Percentiles rank a stretch among this genome's conserved stretches.
These are phyloP conservation scores for Castanospermum australe DNA, from an alignment of 306 rosid genomes.

Conservation along the genomic window DNA sequence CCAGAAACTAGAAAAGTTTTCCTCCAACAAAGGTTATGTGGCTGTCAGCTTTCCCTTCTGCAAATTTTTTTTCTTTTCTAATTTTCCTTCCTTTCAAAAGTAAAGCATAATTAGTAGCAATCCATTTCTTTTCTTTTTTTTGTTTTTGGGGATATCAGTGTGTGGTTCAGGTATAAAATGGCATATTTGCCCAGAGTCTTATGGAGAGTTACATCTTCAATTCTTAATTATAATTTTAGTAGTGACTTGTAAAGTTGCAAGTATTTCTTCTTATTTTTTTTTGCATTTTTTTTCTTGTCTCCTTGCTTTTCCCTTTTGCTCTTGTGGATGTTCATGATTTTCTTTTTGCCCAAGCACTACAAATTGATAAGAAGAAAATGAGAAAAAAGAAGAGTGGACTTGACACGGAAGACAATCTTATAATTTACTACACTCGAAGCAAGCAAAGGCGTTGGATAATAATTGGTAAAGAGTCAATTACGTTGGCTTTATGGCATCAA, in stretches of 20 bases:
- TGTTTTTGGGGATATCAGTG: neutral
- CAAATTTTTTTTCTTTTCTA: neutral
- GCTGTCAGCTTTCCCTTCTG: neutral
- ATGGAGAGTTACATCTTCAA: neutral
- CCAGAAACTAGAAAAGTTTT: too few species aligned
- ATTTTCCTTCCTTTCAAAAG: neutral
- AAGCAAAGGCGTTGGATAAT: too few species aligned
- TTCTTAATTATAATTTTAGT: neutral
- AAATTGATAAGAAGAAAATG: too few species aligned
- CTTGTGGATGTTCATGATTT: too few species aligned
- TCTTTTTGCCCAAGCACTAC: too few species aligned
- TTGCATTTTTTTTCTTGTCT: too few species aligned
- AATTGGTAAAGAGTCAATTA: too few species aligned
- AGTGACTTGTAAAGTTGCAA: neutral
- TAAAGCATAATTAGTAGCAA: neutral
- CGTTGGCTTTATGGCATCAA: too few species aligned
- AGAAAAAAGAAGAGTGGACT: too few species aligned
- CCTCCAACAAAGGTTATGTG: neutral
- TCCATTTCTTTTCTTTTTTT: neutral
- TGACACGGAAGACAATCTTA: too few species aligned
- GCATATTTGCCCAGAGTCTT: neutral
- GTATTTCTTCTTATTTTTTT: neutral
- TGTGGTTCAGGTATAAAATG: neutral
- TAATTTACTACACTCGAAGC: too few species aligned
- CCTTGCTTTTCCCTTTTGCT: too few species aligned